Conservation (phyloP, 208 protist species). For the Trypanosomatidae sp. region DNA sequence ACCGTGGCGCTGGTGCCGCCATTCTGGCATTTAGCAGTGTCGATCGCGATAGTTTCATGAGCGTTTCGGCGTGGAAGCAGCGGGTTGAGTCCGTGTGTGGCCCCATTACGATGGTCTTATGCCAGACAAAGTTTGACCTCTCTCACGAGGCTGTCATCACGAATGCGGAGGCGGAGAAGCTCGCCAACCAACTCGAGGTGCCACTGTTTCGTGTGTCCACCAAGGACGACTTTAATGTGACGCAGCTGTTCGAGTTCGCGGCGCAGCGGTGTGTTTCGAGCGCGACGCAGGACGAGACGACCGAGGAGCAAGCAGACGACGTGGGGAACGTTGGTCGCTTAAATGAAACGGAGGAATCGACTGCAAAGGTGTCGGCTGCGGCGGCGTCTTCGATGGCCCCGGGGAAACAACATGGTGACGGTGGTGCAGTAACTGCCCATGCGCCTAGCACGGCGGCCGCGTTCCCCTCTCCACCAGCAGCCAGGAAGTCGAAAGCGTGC, state of each 20-base stretch:
- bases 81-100: constrained; percentile 86
- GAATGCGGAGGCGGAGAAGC: constrained; percentile 84
- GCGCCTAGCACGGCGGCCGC: neutral
- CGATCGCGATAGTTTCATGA: constrained; percentile 86
- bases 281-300: neutral
- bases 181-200: constrained; percentile 76
- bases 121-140: constrained; percentile 95
- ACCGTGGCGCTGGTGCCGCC: constrained; percentile 85
- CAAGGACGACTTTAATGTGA: constrained; percentile 95
- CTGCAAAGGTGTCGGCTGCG: neutral
- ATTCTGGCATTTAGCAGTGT: constrained; percentile 92
- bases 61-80: constrained; percentile 84
- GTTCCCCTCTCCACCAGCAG: neutral
- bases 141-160: constrained; percentile 79
- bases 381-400: neutral
- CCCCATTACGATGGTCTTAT: constrained; percentile 89
- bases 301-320: constrained; percentile 6
- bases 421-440: neutral
- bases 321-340: neutral
- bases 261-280: constrained; percentile 58
- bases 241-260: constrained; percentile 85
- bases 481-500: neutral
- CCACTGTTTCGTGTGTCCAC: constrained; percentile 92
- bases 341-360: neutral
- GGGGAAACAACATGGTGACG: neutral